A percentile compares a stretch with the other conserved stretches of the same genome.
phyloP scores from a whole-genome alignment of 345 rosid genomes.

The Chamaenerion angustifolium region DNA sequence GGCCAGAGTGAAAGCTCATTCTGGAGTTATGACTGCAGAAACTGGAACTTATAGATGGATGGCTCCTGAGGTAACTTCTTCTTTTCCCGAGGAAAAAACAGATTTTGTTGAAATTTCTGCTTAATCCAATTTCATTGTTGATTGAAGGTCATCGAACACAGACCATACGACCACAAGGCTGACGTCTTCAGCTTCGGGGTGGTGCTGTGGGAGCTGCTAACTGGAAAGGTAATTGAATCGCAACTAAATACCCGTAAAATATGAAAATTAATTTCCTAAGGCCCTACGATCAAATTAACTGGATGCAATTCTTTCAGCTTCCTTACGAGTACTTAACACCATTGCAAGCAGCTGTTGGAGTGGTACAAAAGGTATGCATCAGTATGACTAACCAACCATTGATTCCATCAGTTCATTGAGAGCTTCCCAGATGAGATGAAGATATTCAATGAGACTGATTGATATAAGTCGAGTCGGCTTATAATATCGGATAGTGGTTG shows the following conservation, averaged over 20 bases:
- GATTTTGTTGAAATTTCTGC: not conserved
- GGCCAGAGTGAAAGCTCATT: slow-evolving; percentile 79
- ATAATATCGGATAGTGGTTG: no score
- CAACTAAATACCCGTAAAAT: not conserved
- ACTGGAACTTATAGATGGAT: slow-evolving; percentile 99
- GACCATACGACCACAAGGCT: slow-evolving; percentile 95
- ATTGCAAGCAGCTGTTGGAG: slow-evolving; percentile 93
- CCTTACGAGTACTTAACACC: slow-evolving; percentile 92
- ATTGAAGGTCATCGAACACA: slow-evolving; percentile 84
- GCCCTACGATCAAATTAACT: not conserved
- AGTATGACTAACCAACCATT: no score
- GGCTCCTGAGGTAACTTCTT: slow-evolving; percentile 82
- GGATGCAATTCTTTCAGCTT: slow-evolving; percentile 40
- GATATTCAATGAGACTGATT: no score
- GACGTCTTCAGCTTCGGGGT: slow-evolving; percentile 86
- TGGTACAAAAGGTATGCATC: slow-evolving; percentile 73
- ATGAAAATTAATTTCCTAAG: not conserved
- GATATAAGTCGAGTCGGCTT: no score
- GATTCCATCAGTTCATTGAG: no score
- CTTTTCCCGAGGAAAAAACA: not conserved
- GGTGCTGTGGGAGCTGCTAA: slow-evolving; percentile 84
- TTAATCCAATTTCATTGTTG: not conserved
- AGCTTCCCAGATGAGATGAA: no score
- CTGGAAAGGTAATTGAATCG: slow-evolving; percentile 56
- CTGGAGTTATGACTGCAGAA: slow-evolving; percentile 99